Evolutionary conservation across 768 basidiomycete genomes (phyloP), one percentile per base, ranked within the genome.

Genomic region (Heimioporus sp.): DNA sequence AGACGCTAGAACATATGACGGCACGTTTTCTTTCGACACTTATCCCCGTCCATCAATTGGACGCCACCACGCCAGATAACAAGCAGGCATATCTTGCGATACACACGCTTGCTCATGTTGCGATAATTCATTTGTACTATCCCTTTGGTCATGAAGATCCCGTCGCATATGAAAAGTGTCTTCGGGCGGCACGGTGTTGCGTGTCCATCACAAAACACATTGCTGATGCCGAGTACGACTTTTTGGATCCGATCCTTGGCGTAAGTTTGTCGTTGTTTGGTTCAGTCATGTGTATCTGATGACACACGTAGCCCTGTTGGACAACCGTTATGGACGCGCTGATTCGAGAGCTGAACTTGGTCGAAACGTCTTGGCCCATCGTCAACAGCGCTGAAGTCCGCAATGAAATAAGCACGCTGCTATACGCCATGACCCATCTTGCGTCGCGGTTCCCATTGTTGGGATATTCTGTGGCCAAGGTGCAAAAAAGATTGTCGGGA

Each of bases 221-320:
- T 49, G 66, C 75, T 21, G 85, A 88, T 21, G 67, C 76, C 58
- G 87, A 90, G 59, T 85, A 80, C 55, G 76, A 79, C 36, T 85
- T 81, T 67, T 75, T 90, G n/a, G 88, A 91, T 70, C 88, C 88
- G 21, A 80, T 90, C 56, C 76, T 90, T 55, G 86, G 84, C 46
- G 87, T 90, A 73, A 57, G 86, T 70, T 9, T 44, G n/a, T 35
- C 17, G 4, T 12, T 44, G 5, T 13, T 36, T 36, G 41, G 12
- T 47, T 54, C 39, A 40, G 35, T 55, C 31, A 41, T 48, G 12
- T n/a, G n/a, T 30, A 12, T 51, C 40, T 57, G 39, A 60, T 51
- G 30, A 45, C 30, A 6, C 40, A 35, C 19, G 44, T 46, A 87
- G 87, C 79, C 82, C 10, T 88, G 86, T 57, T 89, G 88, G 88